Evolutionary conservation across 306 rosid species (phyloP).

Genomic region (Sesbania bispinosa): DNA sequence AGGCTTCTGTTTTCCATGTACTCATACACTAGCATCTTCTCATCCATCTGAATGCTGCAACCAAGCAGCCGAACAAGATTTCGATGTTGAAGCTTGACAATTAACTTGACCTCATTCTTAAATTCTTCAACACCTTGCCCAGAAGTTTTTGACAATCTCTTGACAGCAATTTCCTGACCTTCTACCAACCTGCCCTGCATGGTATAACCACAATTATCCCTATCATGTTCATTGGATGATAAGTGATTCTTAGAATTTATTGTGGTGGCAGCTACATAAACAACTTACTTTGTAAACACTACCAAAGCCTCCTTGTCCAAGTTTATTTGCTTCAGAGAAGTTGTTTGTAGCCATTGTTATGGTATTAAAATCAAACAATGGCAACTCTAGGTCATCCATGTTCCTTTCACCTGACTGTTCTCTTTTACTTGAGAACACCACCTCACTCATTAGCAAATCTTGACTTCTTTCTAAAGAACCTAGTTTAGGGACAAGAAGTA

Average conservation of each 20-base stretch:
- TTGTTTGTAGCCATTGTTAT: constrained; percentile 46
- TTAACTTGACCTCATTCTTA: constrained; percentile 63
- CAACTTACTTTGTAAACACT: constrained; percentile 46
- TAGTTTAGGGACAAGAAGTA: constrained; percentile 27
- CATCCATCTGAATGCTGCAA: constrained; percentile 63
- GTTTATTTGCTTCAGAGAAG: constrained; percentile 47
- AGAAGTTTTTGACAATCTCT: constrained; percentile 66
- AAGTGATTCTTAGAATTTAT: not conserved
- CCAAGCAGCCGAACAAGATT: constrained; percentile 75
- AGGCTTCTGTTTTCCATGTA: constrained; percentile 81
- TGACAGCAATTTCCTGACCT: constrained; percentile 65
- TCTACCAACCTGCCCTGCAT: constrained; percentile 66
- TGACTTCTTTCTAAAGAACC: constrained; percentile 67
- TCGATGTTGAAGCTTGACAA: constrained; percentile 77
- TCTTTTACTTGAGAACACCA: constrained; percentile 42
- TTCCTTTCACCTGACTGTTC: constrained; percentile 43
- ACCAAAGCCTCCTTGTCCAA: constrained; percentile 67
- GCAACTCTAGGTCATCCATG: constrained; percentile 48
- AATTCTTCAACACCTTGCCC: constrained; percentile 80
- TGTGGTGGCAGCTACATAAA: not conserved
- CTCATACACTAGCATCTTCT: constrained; percentile 71
- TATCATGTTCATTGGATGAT: not conserved
- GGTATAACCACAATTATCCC: constrained; percentile 8
- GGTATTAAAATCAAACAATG: constrained; percentile 48
- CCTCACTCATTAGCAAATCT: constrained; percentile 51